Evolutionary conservation across 2,329 filamentous ascomycete species (phyloP).

Genomic region (Calycina herbarum): DNA sequence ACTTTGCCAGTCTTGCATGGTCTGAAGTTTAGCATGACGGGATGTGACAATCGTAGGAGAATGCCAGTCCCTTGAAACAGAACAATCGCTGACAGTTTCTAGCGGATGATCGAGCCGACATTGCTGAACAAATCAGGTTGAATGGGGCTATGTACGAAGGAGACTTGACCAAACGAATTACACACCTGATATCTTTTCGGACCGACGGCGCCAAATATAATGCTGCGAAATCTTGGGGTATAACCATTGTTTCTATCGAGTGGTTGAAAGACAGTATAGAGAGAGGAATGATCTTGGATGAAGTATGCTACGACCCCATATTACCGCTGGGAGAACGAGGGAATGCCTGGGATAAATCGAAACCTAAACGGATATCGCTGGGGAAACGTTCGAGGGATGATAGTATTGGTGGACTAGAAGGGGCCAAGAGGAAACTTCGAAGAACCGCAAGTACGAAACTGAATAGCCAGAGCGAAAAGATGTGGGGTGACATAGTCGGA

Average conservation of each 20-base stretch:
- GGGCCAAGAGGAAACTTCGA: constrained; percentile 76
- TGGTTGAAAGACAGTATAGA: constrained; percentile 85
- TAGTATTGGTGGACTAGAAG: constrained; percentile 47
- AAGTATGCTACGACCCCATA: constrained; percentile 77
- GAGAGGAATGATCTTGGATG: constrained; percentile 88
- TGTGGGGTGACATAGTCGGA: constrained; percentile 90
- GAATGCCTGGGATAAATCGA: constrained; percentile 67
- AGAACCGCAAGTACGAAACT: constrained; percentile 85
- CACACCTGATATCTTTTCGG: constrained; percentile 79
- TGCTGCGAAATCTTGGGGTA: constrained; percentile 79
- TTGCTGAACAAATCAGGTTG: constrained; percentile 63
- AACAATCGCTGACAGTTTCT: constrained; percentile 30
- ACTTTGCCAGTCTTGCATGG: constrained; percentile 63
- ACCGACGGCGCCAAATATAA: constrained; percentile 88
- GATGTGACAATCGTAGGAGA: constrained; percentile 66
- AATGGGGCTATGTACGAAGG: constrained; percentile 84
- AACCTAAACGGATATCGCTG: constrained; percentile 47
- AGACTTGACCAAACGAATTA: constrained; percentile 82
- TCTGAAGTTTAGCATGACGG: constrained; percentile 67
- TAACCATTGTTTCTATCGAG: constrained; percentile 75
- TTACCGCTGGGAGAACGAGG: constrained; percentile 72
- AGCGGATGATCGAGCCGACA: constrained; percentile 66
- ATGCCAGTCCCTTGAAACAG: neutral
- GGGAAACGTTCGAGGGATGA: constrained; percentile 61
- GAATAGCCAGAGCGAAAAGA: constrained; percentile 72